Conservation (phyloP, 192 early-diverging fungal genomes). For the Entomortierella parvispora region DNA sequence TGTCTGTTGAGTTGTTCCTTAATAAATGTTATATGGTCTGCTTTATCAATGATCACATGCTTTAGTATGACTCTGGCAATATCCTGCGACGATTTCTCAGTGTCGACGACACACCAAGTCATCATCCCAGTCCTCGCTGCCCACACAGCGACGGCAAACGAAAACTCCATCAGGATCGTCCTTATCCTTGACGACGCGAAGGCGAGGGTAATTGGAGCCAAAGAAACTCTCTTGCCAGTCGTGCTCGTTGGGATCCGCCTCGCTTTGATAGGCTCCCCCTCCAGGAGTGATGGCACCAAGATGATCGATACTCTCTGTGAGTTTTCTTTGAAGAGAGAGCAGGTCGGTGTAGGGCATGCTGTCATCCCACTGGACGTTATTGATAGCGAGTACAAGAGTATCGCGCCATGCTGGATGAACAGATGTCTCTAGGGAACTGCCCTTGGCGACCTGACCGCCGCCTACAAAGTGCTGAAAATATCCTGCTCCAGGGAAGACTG, state of each 20-base stretch:
- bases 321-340: background rate
- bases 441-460: constrained; percentile 31
- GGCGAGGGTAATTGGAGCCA: constrained; percentile 53
- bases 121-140: constrained; percentile 31
- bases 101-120: background rate
- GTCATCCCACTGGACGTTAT: background rate
- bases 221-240: constrained; percentile 55
- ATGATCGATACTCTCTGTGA: background rate
- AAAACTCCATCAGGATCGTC: constrained; percentile 55
- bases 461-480: constrained; percentile 30
- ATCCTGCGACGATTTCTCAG: too few species aligned
- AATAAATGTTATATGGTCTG: too few species aligned
- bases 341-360: background rate
- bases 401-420: constrained; percentile 54
- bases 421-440: constrained; percentile 8
- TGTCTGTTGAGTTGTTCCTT: too few species aligned
- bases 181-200: constrained; percentile 56
- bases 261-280: constrained; percentile 55
- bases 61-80: too few species aligned
- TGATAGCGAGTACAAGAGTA: constrained; percentile 21
- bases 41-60: too few species aligned
- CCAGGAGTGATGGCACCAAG: constrained; percentile 39
- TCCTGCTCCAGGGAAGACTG: background rate
- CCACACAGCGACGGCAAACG: constrained; percentile 56
- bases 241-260: constrained; percentile 50